phyloP scores from a whole-genome alignment of 495 filamentous ascomycete species.

The Coniosporium apollinis region DNA sequence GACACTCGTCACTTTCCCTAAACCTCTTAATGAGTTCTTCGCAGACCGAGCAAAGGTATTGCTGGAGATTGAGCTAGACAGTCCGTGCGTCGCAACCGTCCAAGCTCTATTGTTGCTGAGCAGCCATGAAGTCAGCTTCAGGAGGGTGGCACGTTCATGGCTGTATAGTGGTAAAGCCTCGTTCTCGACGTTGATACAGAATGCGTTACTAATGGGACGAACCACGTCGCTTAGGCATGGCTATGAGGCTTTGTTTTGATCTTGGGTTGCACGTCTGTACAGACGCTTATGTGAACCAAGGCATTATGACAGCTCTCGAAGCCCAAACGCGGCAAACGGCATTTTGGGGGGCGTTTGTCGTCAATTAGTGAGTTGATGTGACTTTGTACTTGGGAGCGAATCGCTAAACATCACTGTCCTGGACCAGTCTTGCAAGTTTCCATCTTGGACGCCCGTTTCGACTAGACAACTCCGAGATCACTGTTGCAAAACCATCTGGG shows the following conservation, averaged over 20 bases:
- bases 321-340: conserved; percentile 29
- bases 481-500: neutral
- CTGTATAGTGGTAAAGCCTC: conserved; percentile 34
- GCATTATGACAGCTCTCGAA: conserved; percentile 27
- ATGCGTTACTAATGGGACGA: too few relatives aligned
- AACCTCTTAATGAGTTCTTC: conserved; percentile 33
- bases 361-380: conserved; percentile 28
- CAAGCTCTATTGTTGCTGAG: conserved; percentile 34
- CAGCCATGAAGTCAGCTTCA: conserved; percentile 31
- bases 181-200: too few relatives aligned
- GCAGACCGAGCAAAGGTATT: conserved; percentile 32
- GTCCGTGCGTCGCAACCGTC: conserved; percentile 35
- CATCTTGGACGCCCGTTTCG: conserved; percentile 24
- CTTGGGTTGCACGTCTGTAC: conserved; percentile 33
- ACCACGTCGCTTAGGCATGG: too few relatives aligned
- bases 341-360: conserved; percentile 34
- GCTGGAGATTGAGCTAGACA: conserved; percentile 33
- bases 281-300: conserved; percentile 28
- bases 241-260: conserved; percentile 33
- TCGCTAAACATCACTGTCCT: neutral
- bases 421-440: conserved; percentile 30
- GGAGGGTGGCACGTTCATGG: conserved; percentile 33
- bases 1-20: conserved; percentile 31
- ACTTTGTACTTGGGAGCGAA: neutral
- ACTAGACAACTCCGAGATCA: conserved; percentile 1